Conservation (phyloP, 805 yeast species). For the Ogataea glucozyma region DNA sequence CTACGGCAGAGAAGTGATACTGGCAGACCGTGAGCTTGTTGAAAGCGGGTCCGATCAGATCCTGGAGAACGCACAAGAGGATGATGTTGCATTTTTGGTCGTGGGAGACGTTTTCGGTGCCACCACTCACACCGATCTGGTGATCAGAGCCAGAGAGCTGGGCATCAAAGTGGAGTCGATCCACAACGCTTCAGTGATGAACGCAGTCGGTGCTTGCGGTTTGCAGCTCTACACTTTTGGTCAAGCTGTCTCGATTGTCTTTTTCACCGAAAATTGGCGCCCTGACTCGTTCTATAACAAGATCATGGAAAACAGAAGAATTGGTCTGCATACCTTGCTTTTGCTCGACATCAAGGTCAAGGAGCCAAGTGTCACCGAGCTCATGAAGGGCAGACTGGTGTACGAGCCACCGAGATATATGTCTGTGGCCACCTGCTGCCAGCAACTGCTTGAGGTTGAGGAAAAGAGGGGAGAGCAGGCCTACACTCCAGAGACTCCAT, state of each 20-base stretch:
- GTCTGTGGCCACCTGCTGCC: conserved; percentile 87
- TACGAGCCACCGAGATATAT: conserved; percentile 97
- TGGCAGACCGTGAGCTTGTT: conserved; percentile 94
- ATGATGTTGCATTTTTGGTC: conserved; percentile 90
- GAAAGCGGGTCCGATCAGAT: conserved; percentile 87
- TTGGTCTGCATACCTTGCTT: conserved; percentile 89
- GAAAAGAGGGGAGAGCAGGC: conserved; percentile 73
- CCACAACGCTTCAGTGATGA: conserved; percentile 97
- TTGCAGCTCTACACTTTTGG: conserved; percentile 93
- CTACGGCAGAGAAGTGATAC: conserved; percentile 79
- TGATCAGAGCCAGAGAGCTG: conserved; percentile 85
- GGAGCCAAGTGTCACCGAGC: conserved; percentile 91
- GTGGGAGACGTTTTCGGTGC: conserved; percentile 99
- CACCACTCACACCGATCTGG: conserved; percentile 94
- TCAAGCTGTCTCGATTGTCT: conserved; percentile 94
- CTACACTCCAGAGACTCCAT: conserved; percentile 85
- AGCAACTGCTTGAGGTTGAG: conserved; percentile 86
- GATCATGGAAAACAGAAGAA: conserved; percentile 81
- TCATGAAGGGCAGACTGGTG: conserved; percentile 88
- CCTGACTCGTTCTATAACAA: conserved; percentile 95
- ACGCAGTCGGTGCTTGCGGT: conserved; percentile 98
- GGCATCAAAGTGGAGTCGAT: conserved; percentile 76
- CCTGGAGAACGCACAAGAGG: conserved; percentile 69
- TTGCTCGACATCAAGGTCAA: conserved; percentile 92
- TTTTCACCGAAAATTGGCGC: conserved; percentile 93